Base-by-base conservation (phyloP, 352 stramenopile genomes). In the Globisporangium canariense region DNA sequence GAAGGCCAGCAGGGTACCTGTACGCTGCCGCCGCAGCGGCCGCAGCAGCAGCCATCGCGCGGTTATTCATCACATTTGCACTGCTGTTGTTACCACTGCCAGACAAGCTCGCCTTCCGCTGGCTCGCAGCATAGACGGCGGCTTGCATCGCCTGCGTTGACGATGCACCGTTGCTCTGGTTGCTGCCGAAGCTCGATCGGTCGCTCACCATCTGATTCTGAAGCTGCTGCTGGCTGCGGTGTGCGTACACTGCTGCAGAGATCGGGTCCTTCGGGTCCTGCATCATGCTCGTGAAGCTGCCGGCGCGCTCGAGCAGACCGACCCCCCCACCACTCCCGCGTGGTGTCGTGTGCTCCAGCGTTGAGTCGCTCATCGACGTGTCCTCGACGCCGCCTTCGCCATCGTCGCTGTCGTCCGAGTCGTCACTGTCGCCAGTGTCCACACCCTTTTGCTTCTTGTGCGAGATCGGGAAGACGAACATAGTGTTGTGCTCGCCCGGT, bases 401-500 rank as follows among this genome's bases (percentile, higher is more conserved):
- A 38, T 60, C 66, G 22, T 81, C 69, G 32, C 75, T 67, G 14
- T 73, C 77, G 36, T 83, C 76, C 7, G 47, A 63, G 5, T 77
- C 70, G 57, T 65, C 76, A 38, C 81, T 75, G 62, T 77, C 77
- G 40, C 80, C 74, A 43, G 68, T 71, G 14, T 25, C 41, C 14
- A 20, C 68, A 32, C 53, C 67, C 8, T 60, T 67, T 22, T 74
- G 77, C 46, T 70, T 73, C 50, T 77, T 79, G 46, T 77, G 78
- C n/a, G 78, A 75, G 41, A 94, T 94, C 0, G 85, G 85, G 52
- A 94, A 94, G 46, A 91, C 77, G 43, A 92, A 90, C 81, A 90
- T 92, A 13, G 73, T 86, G 66, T 86, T 86, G 57, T 70, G 69
- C 57, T 91, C 80, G 32, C 67, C 76, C 1, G 64, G 57, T 3